Conservation (phyloP, 163 green algal species). For the Smithsoniella earleae region DNA sequence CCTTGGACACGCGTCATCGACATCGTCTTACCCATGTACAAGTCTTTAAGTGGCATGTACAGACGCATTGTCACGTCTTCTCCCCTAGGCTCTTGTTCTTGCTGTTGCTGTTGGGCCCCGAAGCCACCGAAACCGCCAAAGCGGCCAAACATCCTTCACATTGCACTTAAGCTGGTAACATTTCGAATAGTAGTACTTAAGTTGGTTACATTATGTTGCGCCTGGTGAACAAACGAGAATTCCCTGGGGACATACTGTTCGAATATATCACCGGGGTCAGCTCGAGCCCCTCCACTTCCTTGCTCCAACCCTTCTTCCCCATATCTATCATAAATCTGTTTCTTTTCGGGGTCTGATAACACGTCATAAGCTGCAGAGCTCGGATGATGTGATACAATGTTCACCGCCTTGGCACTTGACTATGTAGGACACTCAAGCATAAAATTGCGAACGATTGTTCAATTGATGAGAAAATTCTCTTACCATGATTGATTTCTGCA, state of each 20-base stretch:
- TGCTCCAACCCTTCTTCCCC: constrained; percentile 90
- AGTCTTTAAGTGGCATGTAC: constrained; percentile 73
- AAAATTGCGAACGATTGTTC: background rate
- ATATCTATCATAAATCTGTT: constrained; percentile 78
- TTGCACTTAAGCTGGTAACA: too few relatives aligned
- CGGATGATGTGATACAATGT: too few relatives aligned
- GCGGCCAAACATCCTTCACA: constrained; percentile 63
- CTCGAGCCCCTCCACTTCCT: constrained; percentile 55
- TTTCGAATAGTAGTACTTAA: too few relatives aligned
- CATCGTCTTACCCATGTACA: constrained; percentile 81
- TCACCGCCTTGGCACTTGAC: too few relatives aligned
- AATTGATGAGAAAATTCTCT: constrained; percentile 1
- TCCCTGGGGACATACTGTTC: constrained; percentile 41
- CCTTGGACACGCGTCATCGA: constrained; percentile 77
- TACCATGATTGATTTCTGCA: constrained; percentile 83
- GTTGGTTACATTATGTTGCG: background rate
- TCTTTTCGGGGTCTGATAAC: constrained; percentile 69
- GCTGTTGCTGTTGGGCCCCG: constrained; percentile 45
- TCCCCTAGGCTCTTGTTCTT: constrained; percentile 79
- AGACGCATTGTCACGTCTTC: constrained; percentile 79
- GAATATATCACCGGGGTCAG: constrained; percentile 71
- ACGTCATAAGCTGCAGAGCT: constrained; percentile 87
- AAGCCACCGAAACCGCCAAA: constrained; percentile 56
- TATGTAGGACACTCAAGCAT: constrained; percentile 30
- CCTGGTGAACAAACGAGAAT: background rate